Evolutionary conservation across 23 red algal genomes (phyloP).

Genomic region (Gracilaria caudata): DNA sequence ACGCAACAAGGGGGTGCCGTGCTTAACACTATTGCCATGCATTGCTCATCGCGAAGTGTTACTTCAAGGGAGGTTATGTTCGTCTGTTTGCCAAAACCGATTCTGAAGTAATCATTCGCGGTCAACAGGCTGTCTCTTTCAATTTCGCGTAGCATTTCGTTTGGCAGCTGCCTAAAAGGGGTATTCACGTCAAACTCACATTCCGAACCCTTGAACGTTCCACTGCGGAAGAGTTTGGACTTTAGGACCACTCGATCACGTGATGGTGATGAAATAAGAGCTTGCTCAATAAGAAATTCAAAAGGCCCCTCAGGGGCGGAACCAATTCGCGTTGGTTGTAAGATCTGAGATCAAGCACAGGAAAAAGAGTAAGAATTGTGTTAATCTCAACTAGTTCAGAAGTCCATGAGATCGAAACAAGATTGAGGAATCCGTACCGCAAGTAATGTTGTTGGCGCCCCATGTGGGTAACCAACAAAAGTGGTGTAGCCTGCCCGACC

Average conservation of each 20-base stretch:
- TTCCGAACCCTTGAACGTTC: neutral
- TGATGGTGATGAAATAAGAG: slow-evolving; percentile 4
- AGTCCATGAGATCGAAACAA: neutral
- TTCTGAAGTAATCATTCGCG: slow-evolving; percentile 7
- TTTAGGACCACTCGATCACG: neutral
- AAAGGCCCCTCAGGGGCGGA: neutral
- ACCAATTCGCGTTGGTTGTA: slow-evolving; percentile 23
- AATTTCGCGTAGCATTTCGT: neutral
- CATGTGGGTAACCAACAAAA: neutral
- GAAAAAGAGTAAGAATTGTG: neutral
- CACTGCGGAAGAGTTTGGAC: neutral
- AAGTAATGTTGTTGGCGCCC: slow-evolving; percentile 5
- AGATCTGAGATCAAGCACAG: neutral
- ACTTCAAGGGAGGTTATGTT: neutral
- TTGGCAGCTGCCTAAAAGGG: neutral
- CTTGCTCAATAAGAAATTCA: slow-evolving; percentile 18
- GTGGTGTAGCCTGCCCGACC: slow-evolving; percentile 4
- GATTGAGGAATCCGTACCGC: neutral
- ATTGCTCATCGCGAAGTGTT: neutral
- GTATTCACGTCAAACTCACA: neutral
- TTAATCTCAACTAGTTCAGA: neutral
- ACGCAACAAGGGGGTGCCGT: slow-evolving; percentile 15
- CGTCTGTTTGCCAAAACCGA: neutral
- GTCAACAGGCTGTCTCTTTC: slow-evolving; percentile 3
- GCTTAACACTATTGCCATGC: slow-evolving; percentile 20